phyloP scores from a whole-genome alignment of 1,139 yeast genomes.

The Pichia sp. region DNA sequence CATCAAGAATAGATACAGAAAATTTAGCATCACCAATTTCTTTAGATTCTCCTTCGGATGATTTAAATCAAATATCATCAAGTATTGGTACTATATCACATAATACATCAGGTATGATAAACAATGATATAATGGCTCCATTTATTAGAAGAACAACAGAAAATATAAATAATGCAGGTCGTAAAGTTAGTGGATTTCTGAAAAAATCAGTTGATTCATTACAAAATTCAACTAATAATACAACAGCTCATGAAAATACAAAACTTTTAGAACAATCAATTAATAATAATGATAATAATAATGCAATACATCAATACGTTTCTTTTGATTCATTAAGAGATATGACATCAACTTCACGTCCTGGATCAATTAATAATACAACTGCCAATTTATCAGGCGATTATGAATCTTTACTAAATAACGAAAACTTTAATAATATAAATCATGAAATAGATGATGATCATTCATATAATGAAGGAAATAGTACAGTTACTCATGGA shows the following conservation, averaged over 20 bases:
- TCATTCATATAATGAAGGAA: background rate
- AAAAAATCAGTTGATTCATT: slow-evolving; percentile 21
- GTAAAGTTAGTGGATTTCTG: slow-evolving; percentile 25
- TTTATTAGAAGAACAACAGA: slow-evolving; percentile 22
- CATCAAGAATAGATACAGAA: background rate
- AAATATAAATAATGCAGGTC: slow-evolving; percentile 22
- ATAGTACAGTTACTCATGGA: slow-evolving; percentile 5
- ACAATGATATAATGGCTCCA: slow-evolving; percentile 20
- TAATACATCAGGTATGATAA: background rate
- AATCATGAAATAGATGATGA: background rate
- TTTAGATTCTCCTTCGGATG: background rate
- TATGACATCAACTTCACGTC: slow-evolving; percentile 1
- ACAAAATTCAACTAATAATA: slow-evolving; percentile 1
- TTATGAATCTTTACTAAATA: slow-evolving; percentile 2
- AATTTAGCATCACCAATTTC: background rate
- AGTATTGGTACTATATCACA: slow-evolving; percentile 7
- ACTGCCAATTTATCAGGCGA: slow-evolving; percentile 11
- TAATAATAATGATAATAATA: slow-evolving; percentile 14
- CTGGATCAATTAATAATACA: slow-evolving; percentile 1
- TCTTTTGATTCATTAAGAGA: slow-evolving; percentile 35
- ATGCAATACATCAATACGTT: slow-evolving; percentile 29
- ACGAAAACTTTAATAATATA: background rate
- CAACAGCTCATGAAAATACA: background rate
- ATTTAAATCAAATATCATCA: too few species aligned
- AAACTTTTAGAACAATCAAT: background rate